These are phyloP conservation scores for Venturia asperata DNA, from an alignment of 2,329 filamentous ascomycete genomes.

Conservation along the genomic window DNA sequence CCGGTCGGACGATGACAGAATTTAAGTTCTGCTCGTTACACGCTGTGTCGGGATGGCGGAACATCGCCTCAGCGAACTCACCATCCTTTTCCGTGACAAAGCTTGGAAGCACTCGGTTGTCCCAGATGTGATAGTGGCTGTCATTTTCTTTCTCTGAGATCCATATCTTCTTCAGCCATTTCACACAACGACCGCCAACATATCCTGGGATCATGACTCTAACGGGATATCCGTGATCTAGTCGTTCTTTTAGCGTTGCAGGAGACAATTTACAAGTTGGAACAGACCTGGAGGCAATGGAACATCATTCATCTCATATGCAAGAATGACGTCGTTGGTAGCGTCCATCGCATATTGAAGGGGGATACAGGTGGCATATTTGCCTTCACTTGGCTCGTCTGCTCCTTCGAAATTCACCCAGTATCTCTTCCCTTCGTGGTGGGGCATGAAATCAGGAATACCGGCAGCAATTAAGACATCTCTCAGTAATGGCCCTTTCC, in stretches of 20 bases:
- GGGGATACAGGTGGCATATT: constrained; percentile 44
- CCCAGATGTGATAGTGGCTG: constrained; percentile 43
- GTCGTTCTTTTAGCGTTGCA: constrained; percentile 17
- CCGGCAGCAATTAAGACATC: constrained; percentile 41
- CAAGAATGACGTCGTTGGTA: constrained; percentile 45
- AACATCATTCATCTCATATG: constrained; percentile 46
- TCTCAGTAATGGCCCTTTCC: constrained; percentile 42
- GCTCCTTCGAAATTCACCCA: constrained; percentile 41
- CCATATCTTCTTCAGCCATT: constrained; percentile 39
- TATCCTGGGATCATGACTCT: constrained; percentile 38
- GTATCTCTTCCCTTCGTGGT: constrained; percentile 21
- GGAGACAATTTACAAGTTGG: neutral
- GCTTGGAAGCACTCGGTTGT: constrained; percentile 43
- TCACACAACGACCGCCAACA: constrained; percentile 37
- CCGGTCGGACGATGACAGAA: constrained; percentile 41
- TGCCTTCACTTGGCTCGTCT: constrained; percentile 42
- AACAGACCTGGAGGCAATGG: constrained; percentile 27
- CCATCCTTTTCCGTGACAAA: constrained; percentile 41
- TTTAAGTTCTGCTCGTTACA: constrained; percentile 46
- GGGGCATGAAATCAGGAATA: constrained; percentile 25
- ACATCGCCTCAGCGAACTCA: constrained; percentile 39
- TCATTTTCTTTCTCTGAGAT: constrained; percentile 36
- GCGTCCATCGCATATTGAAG: constrained; percentile 44
- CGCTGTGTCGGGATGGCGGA: constrained; percentile 35
- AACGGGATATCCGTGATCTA: constrained; percentile 40